A percentile compares a stretch with the other conserved stretches of the same genome.
These are phyloP conservation scores for Endothia cerciana DNA, from an alignment of 2,329 filamentous ascomycete species.

Conservation along the genomic window DNA sequence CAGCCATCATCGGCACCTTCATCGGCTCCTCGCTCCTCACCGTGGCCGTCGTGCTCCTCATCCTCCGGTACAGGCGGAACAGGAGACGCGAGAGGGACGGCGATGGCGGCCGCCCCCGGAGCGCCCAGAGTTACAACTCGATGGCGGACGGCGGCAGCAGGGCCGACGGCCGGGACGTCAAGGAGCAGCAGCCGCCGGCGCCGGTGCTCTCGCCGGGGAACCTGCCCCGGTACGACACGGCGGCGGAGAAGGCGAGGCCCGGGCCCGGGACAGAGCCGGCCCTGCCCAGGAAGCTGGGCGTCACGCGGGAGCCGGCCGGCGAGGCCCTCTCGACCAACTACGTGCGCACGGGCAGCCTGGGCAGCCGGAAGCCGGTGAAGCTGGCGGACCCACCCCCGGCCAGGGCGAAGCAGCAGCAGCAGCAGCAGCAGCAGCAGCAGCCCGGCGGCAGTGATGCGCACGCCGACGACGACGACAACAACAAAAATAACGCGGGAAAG, in stretches of 20 bases:
- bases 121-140: slow-evolving; percentile 28
- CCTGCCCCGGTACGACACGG: too few species aligned
- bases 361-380: slow-evolving; percentile 19
- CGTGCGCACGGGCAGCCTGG: slow-evolving; percentile 30
- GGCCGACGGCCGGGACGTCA: slow-evolving; percentile 32
- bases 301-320: slow-evolving; percentile 11
- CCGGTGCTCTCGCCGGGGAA: background rate
- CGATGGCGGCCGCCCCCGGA: slow-evolving; percentile 4
- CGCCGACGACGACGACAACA: slow-evolving; percentile 11
- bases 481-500: slow-evolving; percentile 1
- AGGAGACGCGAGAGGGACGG: slow-evolving; percentile 21
- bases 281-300: background rate
- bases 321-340: slow-evolving; percentile 30
- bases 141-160: slow-evolving; percentile 7
- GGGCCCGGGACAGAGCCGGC: slow-evolving; percentile 5
- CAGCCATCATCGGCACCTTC: slow-evolving; percentile 48
- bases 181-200: slow-evolving; percentile 34
- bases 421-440: too few species aligned
- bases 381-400: slow-evolving; percentile 25
- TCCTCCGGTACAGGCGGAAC: slow-evolving; percentile 33
- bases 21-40: slow-evolving; percentile 47
- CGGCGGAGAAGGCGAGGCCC: slow-evolving; percentile 9
- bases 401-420: slow-evolving; percentile 23
- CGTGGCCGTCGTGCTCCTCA: slow-evolving; percentile 40
- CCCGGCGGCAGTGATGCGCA: slow-evolving; percentile 35